A percentile compares a stretch with the other conserved stretches of the same genome.
Evolutionary conservation across 495 filamentous ascomycete genomes (phyloP).

Genomic region (Hypomontagnella submonticulosa): DNA sequence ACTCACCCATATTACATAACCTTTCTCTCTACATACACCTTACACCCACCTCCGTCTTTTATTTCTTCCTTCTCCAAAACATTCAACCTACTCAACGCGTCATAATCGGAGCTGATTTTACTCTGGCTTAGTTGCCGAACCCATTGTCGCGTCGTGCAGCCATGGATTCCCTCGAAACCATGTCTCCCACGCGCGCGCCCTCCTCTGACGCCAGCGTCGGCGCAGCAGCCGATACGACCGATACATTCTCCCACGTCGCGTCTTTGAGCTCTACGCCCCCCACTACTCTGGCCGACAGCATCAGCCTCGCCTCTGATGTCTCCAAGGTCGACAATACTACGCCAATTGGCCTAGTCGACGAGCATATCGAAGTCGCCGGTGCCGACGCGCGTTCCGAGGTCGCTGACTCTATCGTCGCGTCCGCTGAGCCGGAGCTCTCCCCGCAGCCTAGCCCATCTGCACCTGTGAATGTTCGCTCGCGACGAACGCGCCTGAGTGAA

Average conservation of each 20-base stretch:
- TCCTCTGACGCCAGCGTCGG: conserved; percentile 46
- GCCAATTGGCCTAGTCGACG: conserved; percentile 36
- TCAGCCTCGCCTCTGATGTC: conserved; percentile 57
- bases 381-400: conserved; percentile 45
- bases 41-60: conserved; percentile 1
- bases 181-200: conserved; percentile 46
- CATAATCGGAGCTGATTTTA: conserved; percentile 5
- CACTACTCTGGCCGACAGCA: conserved; percentile 58
- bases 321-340: conserved; percentile 41
- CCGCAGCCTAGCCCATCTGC: conserved; percentile 24
- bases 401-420: conserved; percentile 54
- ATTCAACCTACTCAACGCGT: conserved; percentile 32
- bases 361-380: conserved; percentile 34
- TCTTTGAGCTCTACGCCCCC: conserved; percentile 62
- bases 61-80: conserved; percentile 19
- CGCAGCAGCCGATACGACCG: conserved; percentile 51
- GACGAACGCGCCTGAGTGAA: conserved; percentile 57
- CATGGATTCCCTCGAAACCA: conserved; percentile 40
- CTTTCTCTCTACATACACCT: conserved; percentile 16
- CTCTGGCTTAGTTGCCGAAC: conserved; percentile 4
- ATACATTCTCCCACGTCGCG: conserved; percentile 54
- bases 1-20: conserved; percentile 16
- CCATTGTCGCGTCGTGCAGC: conserved; percentile 36
- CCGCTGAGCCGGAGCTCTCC: conserved; percentile 20
- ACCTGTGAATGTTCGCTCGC: conserved; percentile 50